A percentile compares a stretch with the other conserved stretches of the same genome.
phyloP scores from a whole-genome alignment of 2,329 filamentous ascomycete species.

The Xylariomycetidae sp. region DNA sequence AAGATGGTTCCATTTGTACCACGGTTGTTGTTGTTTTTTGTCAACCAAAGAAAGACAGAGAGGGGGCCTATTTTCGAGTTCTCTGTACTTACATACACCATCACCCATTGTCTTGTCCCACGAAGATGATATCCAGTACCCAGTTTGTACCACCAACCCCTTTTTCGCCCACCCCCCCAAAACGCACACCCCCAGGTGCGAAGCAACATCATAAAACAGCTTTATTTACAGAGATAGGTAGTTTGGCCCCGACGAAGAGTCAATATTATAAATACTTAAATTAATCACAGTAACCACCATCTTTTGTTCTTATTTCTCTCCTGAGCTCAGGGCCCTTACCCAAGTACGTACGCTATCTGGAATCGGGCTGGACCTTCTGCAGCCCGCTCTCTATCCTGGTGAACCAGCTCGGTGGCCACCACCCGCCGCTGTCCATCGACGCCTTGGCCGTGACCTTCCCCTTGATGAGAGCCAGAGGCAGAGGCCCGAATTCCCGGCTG shows the following conservation, averaged over 20 bases:
- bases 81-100: conserved; percentile 30
- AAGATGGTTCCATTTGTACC: too few species aligned
- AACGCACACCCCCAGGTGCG: too few species aligned
- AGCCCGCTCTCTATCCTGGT: conserved; percentile 43
- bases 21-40: too few species aligned
- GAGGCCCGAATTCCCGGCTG: conserved; percentile 78
- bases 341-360: too few species aligned
- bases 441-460: conserved; percentile 71
- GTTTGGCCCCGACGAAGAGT: too few species aligned
- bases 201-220: conserved; percentile 5
- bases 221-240: too few species aligned
- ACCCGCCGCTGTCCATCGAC: conserved; percentile 17
- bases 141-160: conserved; percentile 6
- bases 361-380: too few species aligned
- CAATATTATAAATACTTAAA: too few species aligned
- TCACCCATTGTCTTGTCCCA: conserved; percentile 13
- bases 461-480: conserved; percentile 78
- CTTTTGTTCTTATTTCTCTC: too few species aligned
- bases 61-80: conserved; percentile 11
- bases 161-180: too few species aligned
- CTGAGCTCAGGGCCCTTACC: too few species aligned
- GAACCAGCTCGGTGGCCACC: conserved; percentile 46
- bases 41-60: conserved; percentile 4
- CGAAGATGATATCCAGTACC: conserved; percentile 22
- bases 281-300: too few species aligned